Evolutionary conservation across 164 flowering plant genomes (phyloP), one percentile per base, ranked within the genome.

Genomic region (Tetrastigma voinierianum): DNA sequence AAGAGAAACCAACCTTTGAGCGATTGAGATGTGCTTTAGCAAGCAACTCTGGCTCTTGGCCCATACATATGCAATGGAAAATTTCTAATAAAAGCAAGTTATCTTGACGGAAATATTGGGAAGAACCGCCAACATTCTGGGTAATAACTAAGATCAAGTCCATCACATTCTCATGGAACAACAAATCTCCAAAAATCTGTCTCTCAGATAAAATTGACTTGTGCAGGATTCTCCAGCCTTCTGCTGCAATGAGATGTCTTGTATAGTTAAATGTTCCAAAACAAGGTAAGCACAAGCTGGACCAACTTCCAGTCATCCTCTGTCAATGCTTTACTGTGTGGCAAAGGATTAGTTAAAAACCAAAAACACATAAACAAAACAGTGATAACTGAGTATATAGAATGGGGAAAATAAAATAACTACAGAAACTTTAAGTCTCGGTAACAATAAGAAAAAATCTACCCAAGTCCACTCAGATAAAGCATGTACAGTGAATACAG

Each of bases 271-370:
- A 72, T 91, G 51, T 69, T 96, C 93, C 97, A 84, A 67, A 96
- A 93, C 43, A 96, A 71, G 64, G 97, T n/a, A n/a, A n/a, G 84
- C 68, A 96, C 91, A 77, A 96, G 80, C 76, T 93, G 97, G 45
- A 93, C 90, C 81, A 96, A 77, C 75, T 96, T 96, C n/a, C 96
- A 89, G 83, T 96, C 95, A 77, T 91, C 99, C 79, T 96, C 98
- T 7, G 95, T 80, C n/a, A n/a, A 71, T 93, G 86, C 51, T 76
- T 75, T 57, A 54, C 98, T 96, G 88, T 40, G 61, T 51, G 49
- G 52, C 56, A 73, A 62, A n/a, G 17, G 14, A 64, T 52, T 2
- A 45, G 11, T 11, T 44, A 58, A 51, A n/a, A 16, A 23, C 12
- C 40, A 65, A 17, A 53, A 62, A 1, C 3, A 48, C 4, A 21